A percentile compares a stretch with the other conserved stretches of the same genome.
These are phyloP conservation scores for Zygosaccharomyces sapae DNA, from an alignment of 1,139 yeast genomes.

Conservation along the genomic window DNA sequence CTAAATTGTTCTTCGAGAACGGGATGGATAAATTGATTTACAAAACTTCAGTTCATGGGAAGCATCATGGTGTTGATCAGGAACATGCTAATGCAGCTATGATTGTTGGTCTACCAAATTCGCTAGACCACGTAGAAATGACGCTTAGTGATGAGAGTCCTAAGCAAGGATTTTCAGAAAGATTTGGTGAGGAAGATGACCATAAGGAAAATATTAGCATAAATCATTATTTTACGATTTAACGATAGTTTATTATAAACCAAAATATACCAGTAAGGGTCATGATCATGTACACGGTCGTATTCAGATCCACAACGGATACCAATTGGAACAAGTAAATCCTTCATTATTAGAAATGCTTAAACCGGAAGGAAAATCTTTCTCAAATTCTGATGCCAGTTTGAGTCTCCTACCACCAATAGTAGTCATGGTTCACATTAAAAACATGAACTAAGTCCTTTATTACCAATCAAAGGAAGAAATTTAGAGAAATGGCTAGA, in stretches of 20 bases:
- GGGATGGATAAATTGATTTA: conserved; percentile 32
- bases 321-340: conserved; percentile 37
- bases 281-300: conserved; percentile 22
- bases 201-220: conserved; percentile 6
- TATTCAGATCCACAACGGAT: conserved; percentile 22
- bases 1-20: conserved; percentile 15
- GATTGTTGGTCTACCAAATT: conserved; percentile 11
- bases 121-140: conserved; percentile 9
- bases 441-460: conserved; percentile 43
- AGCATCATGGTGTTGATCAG: conserved; percentile 14
- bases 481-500: conserved; percentile 71
- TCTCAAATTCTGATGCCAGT: conserved; percentile 2
- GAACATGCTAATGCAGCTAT: conserved; percentile 12
- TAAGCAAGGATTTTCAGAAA: neutral
- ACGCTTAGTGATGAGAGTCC: conserved; percentile 4
- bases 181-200: neutral
- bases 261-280: conserved; percentile 20
- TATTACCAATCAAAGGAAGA: conserved; percentile 47
- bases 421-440: conserved; percentile 48
- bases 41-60: conserved; percentile 15
- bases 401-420: conserved; percentile 37
- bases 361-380: conserved; percentile 33
- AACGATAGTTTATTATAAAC: conserved; percentile 45
- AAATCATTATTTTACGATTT: conserved; percentile 44
- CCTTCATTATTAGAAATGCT: conserved; percentile 59